These are phyloP conservation scores for Globisporangium ultimum DNA, from an alignment of 352 stramenopile genomes.

Conservation along the genomic window DNA sequence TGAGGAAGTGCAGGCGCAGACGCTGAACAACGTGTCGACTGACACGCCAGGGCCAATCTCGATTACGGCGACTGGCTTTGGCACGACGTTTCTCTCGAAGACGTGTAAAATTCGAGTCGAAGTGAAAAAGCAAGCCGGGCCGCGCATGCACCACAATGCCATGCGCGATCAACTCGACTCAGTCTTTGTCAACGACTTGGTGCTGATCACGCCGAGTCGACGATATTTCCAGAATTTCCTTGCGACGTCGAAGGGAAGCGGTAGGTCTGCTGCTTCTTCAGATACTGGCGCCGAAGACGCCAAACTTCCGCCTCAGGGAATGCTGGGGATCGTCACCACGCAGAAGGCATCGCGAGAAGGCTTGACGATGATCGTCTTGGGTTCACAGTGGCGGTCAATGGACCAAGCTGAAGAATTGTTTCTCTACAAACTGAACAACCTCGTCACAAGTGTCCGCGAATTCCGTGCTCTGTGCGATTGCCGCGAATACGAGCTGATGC, in stretches of 20 bases:
- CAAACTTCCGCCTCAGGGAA: slow-evolving; percentile 15
- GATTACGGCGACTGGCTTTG: slow-evolving; percentile 40
- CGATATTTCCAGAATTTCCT: slow-evolving; percentile 49
- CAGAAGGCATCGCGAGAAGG: slow-evolving; percentile 72
- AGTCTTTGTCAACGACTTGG: slow-evolving; percentile 75
- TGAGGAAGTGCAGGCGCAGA: slow-evolving; percentile 87
- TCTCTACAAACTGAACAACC: slow-evolving; percentile 84
- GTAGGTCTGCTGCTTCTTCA: slow-evolving; percentile 6
- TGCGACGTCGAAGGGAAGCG: slow-evolving; percentile 5
- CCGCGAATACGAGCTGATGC: slow-evolving; percentile 68
- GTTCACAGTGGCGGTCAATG: slow-evolving; percentile 43
- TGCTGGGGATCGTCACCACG: slow-evolving; percentile 74
- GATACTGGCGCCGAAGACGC: slow-evolving; percentile 2
- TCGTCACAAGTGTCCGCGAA: slow-evolving; percentile 87
- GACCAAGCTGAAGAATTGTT: slow-evolving; percentile 53
- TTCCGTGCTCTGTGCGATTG: slow-evolving; percentile 85
- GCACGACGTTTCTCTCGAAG: slow-evolving; percentile 55
- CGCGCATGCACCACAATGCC: slow-evolving; percentile 21
- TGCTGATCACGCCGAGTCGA: slow-evolving; percentile 59
- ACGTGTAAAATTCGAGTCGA: slow-evolving; percentile 75
- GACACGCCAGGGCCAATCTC: slow-evolving; percentile 49
- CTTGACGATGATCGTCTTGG: slow-evolving; percentile 60
- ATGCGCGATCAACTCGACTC: slow-evolving; percentile 35
- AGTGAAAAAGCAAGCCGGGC: slow-evolving; percentile 34
- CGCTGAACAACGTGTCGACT: slow-evolving; percentile 72